These are phyloP conservation scores for Zizania palustris DNA, from an alignment of 202 grass and related monocot species.

Conservation along the genomic window DNA sequence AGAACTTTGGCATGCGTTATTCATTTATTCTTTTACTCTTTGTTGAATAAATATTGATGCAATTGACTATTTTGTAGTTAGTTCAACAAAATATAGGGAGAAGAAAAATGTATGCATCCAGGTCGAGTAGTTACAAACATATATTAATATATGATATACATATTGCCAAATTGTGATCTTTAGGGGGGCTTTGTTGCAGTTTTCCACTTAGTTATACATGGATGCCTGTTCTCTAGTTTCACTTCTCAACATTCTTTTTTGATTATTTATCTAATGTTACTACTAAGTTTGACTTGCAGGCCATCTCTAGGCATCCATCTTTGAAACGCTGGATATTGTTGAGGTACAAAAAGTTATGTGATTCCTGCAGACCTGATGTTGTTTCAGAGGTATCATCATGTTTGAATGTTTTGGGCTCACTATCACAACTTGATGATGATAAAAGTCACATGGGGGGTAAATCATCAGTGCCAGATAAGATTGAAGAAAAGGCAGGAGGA, in stretches of 20 bases:
- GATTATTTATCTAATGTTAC: slow-evolving; percentile 36
- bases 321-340: slow-evolving; percentile 77
- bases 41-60: slow-evolving; percentile 6
- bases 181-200: slow-evolving; percentile 24
- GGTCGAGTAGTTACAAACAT: neutral
- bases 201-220: slow-evolving; percentile 24
- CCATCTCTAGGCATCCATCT: slow-evolving; percentile 63
- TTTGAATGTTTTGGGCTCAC: slow-evolving; percentile 78
- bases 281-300: slow-evolving; percentile 59
- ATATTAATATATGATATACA: slow-evolving; percentile 3
- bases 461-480: slow-evolving; percentile 40
- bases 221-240: neutral
- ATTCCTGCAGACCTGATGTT: slow-evolving; percentile 50
- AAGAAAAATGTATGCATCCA: neutral
- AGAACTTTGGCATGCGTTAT: neutral
- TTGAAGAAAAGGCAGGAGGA: slow-evolving; percentile 41
- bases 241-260: neutral
- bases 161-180: slow-evolving; percentile 20
- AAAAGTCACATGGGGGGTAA: slow-evolving; percentile 44
- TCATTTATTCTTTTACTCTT: neutral
- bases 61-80: neutral
- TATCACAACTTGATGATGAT: slow-evolving; percentile 57
- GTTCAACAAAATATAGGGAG: slow-evolving; percentile 16
- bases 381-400: slow-evolving; percentile 67
- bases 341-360: slow-evolving; percentile 68